Conservation (phyloP, 192 early-diverging fungal species). For the Chytriomyces sp. region DNA sequence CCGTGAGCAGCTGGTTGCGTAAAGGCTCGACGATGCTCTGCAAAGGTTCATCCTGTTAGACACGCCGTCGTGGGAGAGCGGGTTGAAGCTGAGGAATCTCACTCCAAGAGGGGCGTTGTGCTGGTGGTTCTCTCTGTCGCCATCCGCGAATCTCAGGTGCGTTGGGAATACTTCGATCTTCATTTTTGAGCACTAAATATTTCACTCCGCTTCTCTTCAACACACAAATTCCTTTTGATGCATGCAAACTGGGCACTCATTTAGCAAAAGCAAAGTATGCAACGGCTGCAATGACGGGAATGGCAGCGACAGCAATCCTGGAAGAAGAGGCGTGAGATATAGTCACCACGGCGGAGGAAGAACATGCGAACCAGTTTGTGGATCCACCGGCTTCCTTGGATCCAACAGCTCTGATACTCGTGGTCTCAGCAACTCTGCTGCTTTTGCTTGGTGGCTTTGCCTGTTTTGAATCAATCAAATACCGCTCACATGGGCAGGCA, state of each 20-base stretch:
- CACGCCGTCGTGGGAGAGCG: not conserved
- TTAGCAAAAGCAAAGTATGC: constrained; percentile 7
- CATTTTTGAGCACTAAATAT: constrained; percentile 4
- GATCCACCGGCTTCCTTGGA: not conserved
- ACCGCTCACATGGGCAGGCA: not conserved
- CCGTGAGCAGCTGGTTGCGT: constrained; percentile 12
- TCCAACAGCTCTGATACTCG: not conserved
- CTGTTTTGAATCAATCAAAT: not conserved
- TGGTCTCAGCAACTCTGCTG: constrained; percentile 23
- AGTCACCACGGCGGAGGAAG: not conserved
- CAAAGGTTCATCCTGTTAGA: no score
- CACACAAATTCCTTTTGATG: no score
- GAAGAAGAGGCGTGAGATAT: not conserved
- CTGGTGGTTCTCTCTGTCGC: constrained; percentile 8
- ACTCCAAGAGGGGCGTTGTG: constrained; percentile 29
- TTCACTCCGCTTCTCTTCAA: not conserved
- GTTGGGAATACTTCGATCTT: constrained; percentile 26
- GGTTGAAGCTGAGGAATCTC: not conserved
- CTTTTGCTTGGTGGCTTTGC: constrained; percentile 31
- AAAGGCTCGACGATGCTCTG: constrained; percentile 13
- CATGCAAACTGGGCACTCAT: not conserved
- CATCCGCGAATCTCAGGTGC: constrained; percentile 15
- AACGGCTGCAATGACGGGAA: constrained; percentile 23
- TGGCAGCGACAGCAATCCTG: constrained; percentile 8
- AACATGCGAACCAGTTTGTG: constrained; percentile 13